Conservation (phyloP, 1,284 basidiomycete species). For the Sanguinoderma infundibulare region DNA sequence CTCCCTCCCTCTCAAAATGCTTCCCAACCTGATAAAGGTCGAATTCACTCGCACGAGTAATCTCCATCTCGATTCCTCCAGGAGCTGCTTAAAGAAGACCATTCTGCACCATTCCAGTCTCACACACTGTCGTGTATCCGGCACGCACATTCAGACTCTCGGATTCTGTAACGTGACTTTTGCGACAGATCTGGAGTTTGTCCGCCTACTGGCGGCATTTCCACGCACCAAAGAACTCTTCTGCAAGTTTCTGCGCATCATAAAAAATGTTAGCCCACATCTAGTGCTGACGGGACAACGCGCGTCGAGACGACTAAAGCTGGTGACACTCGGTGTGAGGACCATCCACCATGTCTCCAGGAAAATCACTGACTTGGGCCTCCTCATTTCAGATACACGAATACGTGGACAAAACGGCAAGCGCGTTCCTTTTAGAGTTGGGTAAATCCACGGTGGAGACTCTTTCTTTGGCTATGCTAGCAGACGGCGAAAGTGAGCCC, state of each 20-base stretch:
- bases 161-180: not conserved
- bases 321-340: not conserved
- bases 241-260: not conserved
- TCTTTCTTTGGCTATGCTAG: too few relatives aligned
- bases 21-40: too few relatives aligned
- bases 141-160: not conserved
- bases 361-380: not conserved
- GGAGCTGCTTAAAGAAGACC: too few relatives aligned
- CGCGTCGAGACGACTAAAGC: not conserved
- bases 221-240: not conserved
- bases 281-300: not conserved
- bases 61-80: too few relatives aligned
- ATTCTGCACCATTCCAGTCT: not conserved
- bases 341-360: too few relatives aligned
- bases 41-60: too few relatives aligned
- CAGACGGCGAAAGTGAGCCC: too few relatives aligned
- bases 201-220: not conserved
- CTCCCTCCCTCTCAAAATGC: too few relatives aligned
- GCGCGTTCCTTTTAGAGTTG: too few relatives aligned
- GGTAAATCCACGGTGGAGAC: too few relatives aligned
- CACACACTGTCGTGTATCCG: not conserved
- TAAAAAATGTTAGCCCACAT: not conserved
- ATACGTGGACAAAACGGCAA: too few relatives aligned
- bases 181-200: not conserved
- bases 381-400: not conserved